Conservation (phyloP, 768 basidiomycete genomes). For the Lactarius tabidus region DNA sequence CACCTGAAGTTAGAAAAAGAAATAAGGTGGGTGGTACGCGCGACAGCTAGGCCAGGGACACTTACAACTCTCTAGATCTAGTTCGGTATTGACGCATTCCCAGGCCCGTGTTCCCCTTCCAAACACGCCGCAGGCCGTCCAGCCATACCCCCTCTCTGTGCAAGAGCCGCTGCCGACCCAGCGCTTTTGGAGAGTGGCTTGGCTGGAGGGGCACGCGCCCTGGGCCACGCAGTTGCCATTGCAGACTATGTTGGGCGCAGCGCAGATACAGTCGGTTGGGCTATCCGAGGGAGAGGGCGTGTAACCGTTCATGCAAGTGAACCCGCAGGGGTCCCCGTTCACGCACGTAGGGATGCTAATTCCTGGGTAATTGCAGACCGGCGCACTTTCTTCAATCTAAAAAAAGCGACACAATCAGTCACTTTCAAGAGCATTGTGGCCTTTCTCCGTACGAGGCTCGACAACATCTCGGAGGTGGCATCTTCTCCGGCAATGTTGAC, state of each 20-base stretch:
- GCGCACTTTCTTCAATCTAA: constrained; percentile 30
- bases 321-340: constrained; percentile 39
- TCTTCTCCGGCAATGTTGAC: constrained; percentile 33
- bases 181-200: constrained; percentile 26
- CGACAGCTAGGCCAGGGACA: constrained; percentile 7
- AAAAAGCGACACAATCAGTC: not conserved
- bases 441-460: constrained; percentile 35
- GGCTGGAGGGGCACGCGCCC: constrained; percentile 31
- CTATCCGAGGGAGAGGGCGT: constrained; percentile 30
- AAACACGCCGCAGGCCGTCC: constrained; percentile 43
- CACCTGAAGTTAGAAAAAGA: constrained; percentile 34
- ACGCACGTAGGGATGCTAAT: constrained; percentile 40
- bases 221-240: constrained; percentile 41
- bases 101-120: constrained; percentile 38
- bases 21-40: not conserved
- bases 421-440: not conserved
- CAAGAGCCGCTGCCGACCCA: constrained; percentile 33
- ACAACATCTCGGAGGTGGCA: constrained; percentile 33
- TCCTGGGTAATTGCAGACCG: constrained; percentile 40
- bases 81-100: constrained; percentile 47
- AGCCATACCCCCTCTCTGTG: constrained; percentile 27
- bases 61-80: constrained; percentile 52
- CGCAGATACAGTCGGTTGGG: constrained; percentile 43
- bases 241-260: constrained; percentile 40
- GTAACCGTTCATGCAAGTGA: constrained; percentile 45